Base-by-base conservation (phyloP, 1,139 yeast genomes). In the Yamadazyma buinensis region DNA sequence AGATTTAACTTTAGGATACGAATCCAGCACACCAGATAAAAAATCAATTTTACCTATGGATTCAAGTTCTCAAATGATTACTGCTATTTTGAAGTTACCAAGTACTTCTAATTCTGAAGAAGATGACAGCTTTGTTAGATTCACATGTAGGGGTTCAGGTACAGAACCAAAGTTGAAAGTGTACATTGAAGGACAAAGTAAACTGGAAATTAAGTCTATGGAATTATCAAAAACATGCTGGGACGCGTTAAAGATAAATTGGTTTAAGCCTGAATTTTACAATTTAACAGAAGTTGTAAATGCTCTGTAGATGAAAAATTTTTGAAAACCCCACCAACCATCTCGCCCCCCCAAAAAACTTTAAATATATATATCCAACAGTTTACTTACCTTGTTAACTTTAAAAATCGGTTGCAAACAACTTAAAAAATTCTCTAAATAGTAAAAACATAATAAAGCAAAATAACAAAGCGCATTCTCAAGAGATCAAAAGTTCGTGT, bases 161-260 rank as follows among this genome's bases (percentile, higher is more conserved):
- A 92, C 98, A 0, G 98, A 92, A 54, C 97, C 97, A 3, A 92
- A 92, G 52, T 65, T 92, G 42, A 92, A 92, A 57, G 86, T 90
- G 1, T 92, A 92, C 59, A 81, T 92, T 28, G 97, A 92, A 54
- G 95, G 95, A 0, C 60, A 59, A 26, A 72, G 85, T 0, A 39
- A 44, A 5, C 45, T 49, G 9, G 82, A 72, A 30, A 51, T 46
- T 2, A 48, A 54, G 5, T 86, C 96, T 0, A 41, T 48, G 2
- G 44, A 36, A 0, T 52, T 82, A 10, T 92, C 95, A 0, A 57
- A 59, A 10, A 58, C 64, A 20, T 83, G 87, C n/a, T 90, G 97
- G 97, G 59, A 66, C 5, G 52, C 69, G 1, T 59, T 90, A 29
- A 64, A 59, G 39, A 39, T 42, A 0, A 65, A 66, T 34, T 84